phyloP scores from a whole-genome alignment of 345 rosid species.

The Syzygium grande region DNA sequence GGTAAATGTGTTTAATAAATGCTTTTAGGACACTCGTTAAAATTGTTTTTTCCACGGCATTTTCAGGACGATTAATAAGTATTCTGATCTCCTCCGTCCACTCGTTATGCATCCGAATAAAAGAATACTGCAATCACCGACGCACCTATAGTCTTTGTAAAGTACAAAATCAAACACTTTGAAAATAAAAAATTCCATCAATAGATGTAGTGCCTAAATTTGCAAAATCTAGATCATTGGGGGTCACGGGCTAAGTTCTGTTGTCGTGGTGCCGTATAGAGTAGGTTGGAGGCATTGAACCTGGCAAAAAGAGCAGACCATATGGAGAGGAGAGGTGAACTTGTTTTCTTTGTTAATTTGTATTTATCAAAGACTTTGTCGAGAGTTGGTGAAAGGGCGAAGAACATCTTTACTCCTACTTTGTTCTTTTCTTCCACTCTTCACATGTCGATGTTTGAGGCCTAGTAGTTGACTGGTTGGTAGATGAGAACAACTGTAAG shows the following conservation, averaged over 20 bases:
- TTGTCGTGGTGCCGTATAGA: neutral
- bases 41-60: neutral
- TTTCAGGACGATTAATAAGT: neutral
- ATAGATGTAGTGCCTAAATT: neutral
- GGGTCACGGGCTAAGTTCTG: neutral
- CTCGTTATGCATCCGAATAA: neutral
- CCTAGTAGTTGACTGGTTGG: neutral
- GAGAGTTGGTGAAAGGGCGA: neutral
- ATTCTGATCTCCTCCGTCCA: accelerated
- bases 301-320: neutral
- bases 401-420: neutral
- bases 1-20: too few relatives aligned
- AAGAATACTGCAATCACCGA: neutral
- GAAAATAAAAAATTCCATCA: too few relatives aligned
- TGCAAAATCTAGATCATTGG: neutral
- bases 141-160: neutral
- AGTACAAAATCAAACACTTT: too few relatives aligned
- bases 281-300: neutral
- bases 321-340: neutral
- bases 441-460: neutral
- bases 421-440: neutral
- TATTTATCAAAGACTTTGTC: neutral
- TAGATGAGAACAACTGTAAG: neutral
- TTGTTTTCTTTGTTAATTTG: neutral
- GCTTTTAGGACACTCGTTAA: too few relatives aligned